Conservation (phyloP, 441 rosid species). For the Corymbia citriodora region DNA sequence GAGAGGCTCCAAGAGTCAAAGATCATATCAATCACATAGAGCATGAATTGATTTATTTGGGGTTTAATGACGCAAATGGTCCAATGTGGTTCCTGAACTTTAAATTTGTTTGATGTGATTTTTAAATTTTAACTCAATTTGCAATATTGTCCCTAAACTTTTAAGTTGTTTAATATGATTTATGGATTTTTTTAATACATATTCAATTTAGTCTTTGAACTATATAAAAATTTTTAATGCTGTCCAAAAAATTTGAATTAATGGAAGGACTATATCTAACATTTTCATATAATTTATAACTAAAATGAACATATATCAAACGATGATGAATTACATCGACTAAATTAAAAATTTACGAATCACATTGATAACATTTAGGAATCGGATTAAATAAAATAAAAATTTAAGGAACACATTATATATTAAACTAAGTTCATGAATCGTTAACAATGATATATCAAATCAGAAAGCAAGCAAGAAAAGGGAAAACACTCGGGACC, state of each 20-base stretch:
- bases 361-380: too few species aligned
- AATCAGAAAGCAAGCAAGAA: background rate
- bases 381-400: too few species aligned
- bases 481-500: background rate
- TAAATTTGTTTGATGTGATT: fast-evolving
- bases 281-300: too few species aligned
- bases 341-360: too few species aligned
- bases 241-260: fast-evolving
- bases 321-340: background rate
- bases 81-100: fast-evolving
- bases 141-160: too few species aligned
- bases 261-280: fast-evolving
- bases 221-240: fast-evolving
- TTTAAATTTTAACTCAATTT: too few species aligned
- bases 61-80: background rate
- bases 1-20: background rate
- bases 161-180: too few species aligned
- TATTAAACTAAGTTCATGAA: too few species aligned
- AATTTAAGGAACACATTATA: too few species aligned
- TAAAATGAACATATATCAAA: too few species aligned
- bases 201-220: fast-evolving
- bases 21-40: background rate
- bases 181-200: fast-evolving
- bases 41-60: background rate
- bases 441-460: background rate